Percentiles rank a stretch among this genome's conserved stretches.
Evolutionary conservation across 2,329 filamentous ascomycete genomes (phyloP).

Genomic region (Apiospora koreana): DNA sequence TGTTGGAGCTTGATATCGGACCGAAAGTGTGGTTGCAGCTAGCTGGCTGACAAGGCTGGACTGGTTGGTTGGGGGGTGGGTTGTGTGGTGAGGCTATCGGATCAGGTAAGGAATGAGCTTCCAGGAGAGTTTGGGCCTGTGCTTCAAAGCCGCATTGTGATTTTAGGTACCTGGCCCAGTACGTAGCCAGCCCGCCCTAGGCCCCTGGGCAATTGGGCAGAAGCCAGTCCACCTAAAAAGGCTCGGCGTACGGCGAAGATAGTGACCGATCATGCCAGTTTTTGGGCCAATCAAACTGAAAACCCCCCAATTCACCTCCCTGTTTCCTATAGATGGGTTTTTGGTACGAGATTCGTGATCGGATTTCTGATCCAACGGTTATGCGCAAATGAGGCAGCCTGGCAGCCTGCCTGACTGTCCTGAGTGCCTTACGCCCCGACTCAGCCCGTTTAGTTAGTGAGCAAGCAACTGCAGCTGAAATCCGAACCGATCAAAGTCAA

Average conservation of each 20-base stretch:
- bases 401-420: too few relatives aligned
- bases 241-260: background rate
- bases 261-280: background rate
- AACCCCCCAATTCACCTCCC: background rate
- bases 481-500: background rate
- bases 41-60: background rate
- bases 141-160: background rate
- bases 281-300: background rate
- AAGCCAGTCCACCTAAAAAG: background rate
- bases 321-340: background rate
- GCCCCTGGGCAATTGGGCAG: too few relatives aligned
- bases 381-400: background rate
- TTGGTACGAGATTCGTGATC: background rate
- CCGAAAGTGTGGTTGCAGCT: background rate
- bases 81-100: constrained; percentile 7
- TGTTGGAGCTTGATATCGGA: background rate
- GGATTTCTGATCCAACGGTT: background rate
- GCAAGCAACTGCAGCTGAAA: background rate
- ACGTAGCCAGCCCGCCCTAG: background rate
- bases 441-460: background rate
- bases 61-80: background rate
- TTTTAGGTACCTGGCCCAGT: background rate
- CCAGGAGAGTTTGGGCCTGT: background rate
- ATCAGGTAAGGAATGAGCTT: background rate
- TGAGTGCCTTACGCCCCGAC: background rate